Conservation (phyloP, 192 early-diverging fungal species). For the Phlyctochytrium arcticum region DNA sequence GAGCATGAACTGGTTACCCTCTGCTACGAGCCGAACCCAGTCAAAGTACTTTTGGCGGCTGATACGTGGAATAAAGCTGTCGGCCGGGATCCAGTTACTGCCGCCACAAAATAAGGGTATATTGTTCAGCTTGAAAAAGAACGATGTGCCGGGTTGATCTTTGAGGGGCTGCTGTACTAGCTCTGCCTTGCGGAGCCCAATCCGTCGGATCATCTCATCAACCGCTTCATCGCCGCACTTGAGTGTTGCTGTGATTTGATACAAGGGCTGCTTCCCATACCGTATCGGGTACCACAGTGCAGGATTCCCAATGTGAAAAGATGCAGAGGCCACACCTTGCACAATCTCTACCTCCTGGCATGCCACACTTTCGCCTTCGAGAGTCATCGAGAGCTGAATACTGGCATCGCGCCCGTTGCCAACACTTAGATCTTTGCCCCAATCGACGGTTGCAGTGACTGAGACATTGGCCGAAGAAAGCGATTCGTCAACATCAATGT, state of each 20-base stretch:
- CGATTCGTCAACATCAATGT: no score
- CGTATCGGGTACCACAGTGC: slow-evolving; percentile 37
- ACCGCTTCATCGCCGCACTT: not conserved
- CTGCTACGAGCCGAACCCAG: no score
- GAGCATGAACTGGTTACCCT: slow-evolving; percentile 28
- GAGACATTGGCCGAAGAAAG: no score
- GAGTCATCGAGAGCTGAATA: no score
- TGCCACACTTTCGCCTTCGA: no score
- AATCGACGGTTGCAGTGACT: no score
- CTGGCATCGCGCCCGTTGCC: no score
- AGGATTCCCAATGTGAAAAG: slow-evolving; percentile 16
- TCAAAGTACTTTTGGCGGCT: slow-evolving; percentile 20
- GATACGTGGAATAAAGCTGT: slow-evolving; percentile 38
- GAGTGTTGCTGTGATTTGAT: slow-evolving; percentile 10
- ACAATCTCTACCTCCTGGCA: no score
- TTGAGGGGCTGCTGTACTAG: slow-evolving; percentile 32
- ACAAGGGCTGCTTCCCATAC: slow-evolving; percentile 34
- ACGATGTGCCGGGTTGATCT: slow-evolving; percentile 26
- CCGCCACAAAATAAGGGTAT: slow-evolving; percentile 43
- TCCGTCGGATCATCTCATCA: not conserved
- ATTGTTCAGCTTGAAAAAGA: slow-evolving; percentile 50
- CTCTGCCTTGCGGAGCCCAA: slow-evolving; percentile 31
- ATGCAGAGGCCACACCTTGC: not conserved
- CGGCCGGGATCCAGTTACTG: slow-evolving; percentile 59
- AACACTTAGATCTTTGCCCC: no score